Conservation (phyloP, 1,139 yeast genomes). For the Geotrichum klebahnii region DNA sequence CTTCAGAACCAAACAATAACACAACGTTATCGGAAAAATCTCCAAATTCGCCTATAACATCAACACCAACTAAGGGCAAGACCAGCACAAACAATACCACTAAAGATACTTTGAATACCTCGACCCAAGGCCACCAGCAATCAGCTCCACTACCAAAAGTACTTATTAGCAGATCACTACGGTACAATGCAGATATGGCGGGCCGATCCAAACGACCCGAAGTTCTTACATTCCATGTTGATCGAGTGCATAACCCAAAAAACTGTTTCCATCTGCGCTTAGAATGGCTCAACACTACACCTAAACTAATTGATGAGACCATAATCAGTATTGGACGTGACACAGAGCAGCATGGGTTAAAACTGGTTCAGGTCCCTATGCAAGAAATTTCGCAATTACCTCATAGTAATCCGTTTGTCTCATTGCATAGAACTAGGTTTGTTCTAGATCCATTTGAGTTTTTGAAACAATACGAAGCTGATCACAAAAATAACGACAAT, state of each 20-base stretch:
- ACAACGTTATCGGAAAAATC: too few species aligned
- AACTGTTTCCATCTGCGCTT: constrained; percentile 87
- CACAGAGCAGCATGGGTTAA: constrained; percentile 81
- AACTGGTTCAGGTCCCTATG: constrained; percentile 90
- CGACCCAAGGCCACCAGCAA: neutral
- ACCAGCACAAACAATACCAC: too few species aligned
- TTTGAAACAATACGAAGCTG: too few species aligned
- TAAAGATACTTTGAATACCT: neutral
- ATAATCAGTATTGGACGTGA: constrained; percentile 73
- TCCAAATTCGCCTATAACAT: too few species aligned
- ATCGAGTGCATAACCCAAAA: constrained; percentile 88
- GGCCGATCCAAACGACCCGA: constrained; percentile 71
- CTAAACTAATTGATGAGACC: constrained; percentile 82
- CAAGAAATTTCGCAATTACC: constrained; percentile 78
- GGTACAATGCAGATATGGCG: constrained; percentile 72
- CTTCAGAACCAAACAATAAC: too few species aligned
- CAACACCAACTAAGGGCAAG: too few species aligned
- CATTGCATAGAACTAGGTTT: constrained; percentile 65
- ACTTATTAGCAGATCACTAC: constrained; percentile 56
- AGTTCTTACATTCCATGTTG: constrained; percentile 77
- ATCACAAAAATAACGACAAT: too few species aligned
- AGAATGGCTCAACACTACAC: constrained; percentile 91
- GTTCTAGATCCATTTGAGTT: constrained; percentile 28
- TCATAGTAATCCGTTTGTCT: constrained; percentile 75
- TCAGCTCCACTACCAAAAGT: constrained; percentile 39